Conservation (phyloP, 148 eudicot species). For the Oxyria digyna region DNA sequence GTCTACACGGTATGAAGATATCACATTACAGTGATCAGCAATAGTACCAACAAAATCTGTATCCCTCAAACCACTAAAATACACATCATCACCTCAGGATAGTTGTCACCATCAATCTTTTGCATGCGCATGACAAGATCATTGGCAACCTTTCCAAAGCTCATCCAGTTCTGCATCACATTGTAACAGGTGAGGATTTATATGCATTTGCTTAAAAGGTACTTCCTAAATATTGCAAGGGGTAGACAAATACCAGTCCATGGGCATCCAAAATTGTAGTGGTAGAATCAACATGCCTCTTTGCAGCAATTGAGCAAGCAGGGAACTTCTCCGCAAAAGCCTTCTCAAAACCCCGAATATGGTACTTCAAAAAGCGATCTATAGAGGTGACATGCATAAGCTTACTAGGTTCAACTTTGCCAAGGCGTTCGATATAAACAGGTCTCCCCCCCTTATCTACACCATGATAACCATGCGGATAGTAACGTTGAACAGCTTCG, state of each 20-base stretch:
- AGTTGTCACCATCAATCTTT: slow-evolving; percentile 86
- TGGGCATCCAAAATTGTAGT: slow-evolving; percentile 76
- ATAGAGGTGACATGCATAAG: slow-evolving; percentile 73
- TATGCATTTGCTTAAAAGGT: not conserved
- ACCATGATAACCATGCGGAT: slow-evolving; percentile 95
- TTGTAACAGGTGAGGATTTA: slow-evolving; percentile 9
- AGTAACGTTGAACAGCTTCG: slow-evolving; percentile 53
- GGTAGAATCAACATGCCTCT: slow-evolving; percentile 21
- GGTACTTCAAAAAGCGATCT: slow-evolving; percentile 73
- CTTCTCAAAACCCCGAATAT: slow-evolving; percentile 79
- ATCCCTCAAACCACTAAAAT: not conserved
- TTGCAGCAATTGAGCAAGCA: slow-evolving; percentile 64
- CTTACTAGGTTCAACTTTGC: slow-evolving; percentile 61
- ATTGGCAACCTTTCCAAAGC: slow-evolving; percentile 80
- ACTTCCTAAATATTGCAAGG: not conserved
- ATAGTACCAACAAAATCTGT: not conserved
- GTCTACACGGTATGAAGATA: slow-evolving; percentile 33
- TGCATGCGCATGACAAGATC: slow-evolving; percentile 91
- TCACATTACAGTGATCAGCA: not conserved
- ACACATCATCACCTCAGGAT: slow-evolving; percentile 64
- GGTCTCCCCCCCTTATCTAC: slow-evolving; percentile 84
- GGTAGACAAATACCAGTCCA: slow-evolving; percentile 44
- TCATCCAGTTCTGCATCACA: slow-evolving; percentile 74
- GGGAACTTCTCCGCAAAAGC: slow-evolving; percentile 81
- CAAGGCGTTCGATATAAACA: slow-evolving; percentile 78